Base-by-base conservation (phyloP, 2,329 filamentous ascomycete species). In the Aspergillus thermomutatus region DNA sequence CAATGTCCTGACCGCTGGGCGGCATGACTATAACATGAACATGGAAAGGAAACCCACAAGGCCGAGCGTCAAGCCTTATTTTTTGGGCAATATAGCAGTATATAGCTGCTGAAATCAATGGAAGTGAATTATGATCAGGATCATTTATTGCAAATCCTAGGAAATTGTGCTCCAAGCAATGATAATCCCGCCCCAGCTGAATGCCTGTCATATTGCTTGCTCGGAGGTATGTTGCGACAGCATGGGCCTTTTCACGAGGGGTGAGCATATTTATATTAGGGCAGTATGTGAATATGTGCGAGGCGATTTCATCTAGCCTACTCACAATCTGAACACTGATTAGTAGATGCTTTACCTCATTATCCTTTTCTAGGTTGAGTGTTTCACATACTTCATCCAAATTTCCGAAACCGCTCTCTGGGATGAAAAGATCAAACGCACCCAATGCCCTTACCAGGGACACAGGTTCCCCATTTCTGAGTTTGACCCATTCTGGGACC, bases 371-470 rank as follows among this genome's bases (percentile, higher is more conserved):
- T 21, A 14, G 52, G 17, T 17, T 17, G 40, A 11, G 9, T 19
- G 11, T 40, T 9, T 21, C 17, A 61, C 82, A 56, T 75, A 88
- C 88, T 76, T 91, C 86, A 55, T 89, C 82, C 52, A 93, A 75
- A 68, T 95, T 91, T n/a, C 88, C 86, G 28, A 82, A 80, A 19
- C 85, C 82, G 54, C 88, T 87, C 62, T 88, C 85, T 27, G 93
- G 78, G 48, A 96, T 85, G 73, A 97, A 97, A 74, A 97, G 83
- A 72, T 97, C 94, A 71, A 95, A 96, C 14, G 88, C 89, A 21
- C 87, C 89, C 17, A 97, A 77, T 1, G 88, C 88, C 56, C 83
- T 82, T 70, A 96, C 92, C 21, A 96, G 79, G 7, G 83, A 72
- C 23, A 86, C 77, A 53, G 78, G 74, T 53, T 82, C 79, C 5